Percentiles rank a stretch among this genome's conserved stretches.
Evolutionary conservation across 371 early-diverging fungal species (phyloP).

Genomic region (Actinomucor elegans): DNA sequence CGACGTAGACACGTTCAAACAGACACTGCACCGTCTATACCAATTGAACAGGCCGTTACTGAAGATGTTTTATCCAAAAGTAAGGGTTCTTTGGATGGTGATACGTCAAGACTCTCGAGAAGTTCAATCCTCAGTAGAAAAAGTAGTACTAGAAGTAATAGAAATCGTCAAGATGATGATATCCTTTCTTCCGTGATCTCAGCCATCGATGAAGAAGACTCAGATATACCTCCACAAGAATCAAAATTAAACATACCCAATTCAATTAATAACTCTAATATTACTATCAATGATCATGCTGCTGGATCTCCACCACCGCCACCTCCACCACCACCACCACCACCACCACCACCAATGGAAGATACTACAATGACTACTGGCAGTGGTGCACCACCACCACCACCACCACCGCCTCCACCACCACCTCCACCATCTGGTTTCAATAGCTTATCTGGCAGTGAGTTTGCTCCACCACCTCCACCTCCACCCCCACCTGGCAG

Average conservation of each 20-base stretch:
- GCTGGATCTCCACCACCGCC: conserved; percentile 10
- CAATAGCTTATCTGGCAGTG: too few species aligned
- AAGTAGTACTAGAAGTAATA: neutral
- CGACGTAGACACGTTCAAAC: conserved; percentile 27
- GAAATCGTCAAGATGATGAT: neutral
- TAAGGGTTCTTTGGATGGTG: conserved; percentile 3
- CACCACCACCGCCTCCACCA: conserved; percentile 35
- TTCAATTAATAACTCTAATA: neutral
- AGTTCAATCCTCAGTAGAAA: neutral
- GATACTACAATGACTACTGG: neutral
- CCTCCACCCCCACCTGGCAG: conserved; percentile 31
- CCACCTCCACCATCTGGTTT: too few species aligned
- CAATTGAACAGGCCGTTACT: neutral
- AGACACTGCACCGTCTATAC: neutral
- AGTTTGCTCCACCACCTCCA: conserved; percentile 37
- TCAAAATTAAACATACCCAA: neutral
- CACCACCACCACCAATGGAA: conserved; percentile 15
- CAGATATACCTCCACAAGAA: neutral
- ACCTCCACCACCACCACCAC: conserved; percentile 38
- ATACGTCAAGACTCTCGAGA: neutral
- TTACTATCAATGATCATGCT: neutral
- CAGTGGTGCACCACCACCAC: conserved; percentile 4
- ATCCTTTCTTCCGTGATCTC: conserved; percentile 6
- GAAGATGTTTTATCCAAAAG: neutral
- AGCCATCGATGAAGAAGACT: conserved; percentile 6